Conservation (phyloP, 805 yeast genomes). For the Saccharomycopsis sp. region DNA sequence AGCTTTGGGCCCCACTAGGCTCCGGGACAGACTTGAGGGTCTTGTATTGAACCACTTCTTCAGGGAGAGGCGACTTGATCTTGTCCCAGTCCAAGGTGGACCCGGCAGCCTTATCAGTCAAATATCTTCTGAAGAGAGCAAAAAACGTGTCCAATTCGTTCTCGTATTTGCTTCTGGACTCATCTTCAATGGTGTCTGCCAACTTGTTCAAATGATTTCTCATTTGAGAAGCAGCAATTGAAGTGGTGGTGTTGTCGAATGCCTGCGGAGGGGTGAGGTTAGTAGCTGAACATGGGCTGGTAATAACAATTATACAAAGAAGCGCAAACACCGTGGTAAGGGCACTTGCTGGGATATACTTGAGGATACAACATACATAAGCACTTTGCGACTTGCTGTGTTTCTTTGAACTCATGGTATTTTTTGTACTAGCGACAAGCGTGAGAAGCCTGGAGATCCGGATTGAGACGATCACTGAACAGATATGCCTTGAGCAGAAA, state of each 20-base stretch:
- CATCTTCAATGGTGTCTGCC: slow-evolving; percentile 64
- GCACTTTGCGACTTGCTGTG: slow-evolving; percentile 69
- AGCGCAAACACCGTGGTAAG: neutral
- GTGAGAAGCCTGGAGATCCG: no score
- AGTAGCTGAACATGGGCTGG: neutral
- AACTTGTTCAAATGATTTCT: slow-evolving; percentile 88
- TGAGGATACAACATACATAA: slow-evolving; percentile 40
- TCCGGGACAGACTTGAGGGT: slow-evolving; percentile 37
- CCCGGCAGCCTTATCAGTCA: slow-evolving; percentile 83
- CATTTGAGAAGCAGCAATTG: slow-evolving; percentile 96
- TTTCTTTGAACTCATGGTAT: slow-evolving; percentile 34
- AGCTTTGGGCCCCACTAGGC: slow-evolving; percentile 34
- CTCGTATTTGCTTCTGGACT: slow-evolving; percentile 57
- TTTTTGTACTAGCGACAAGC: neutral
- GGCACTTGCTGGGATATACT: neutral
- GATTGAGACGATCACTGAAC: neutral
- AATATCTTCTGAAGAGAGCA: slow-evolving; percentile 85
- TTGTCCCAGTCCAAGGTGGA: slow-evolving; percentile 88
- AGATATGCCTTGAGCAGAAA: no score
- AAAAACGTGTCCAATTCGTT: slow-evolving; percentile 92
- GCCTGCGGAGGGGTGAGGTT: slow-evolving; percentile 40
- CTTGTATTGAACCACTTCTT: slow-evolving; percentile 80
- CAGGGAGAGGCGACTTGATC: slow-evolving; percentile 83
- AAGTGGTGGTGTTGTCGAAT: slow-evolving; percentile 90
- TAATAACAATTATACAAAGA: neutral